Evolutionary conservation across 78 protist genomes (phyloP), one percentile per base, ranked within the genome.

Genomic region (Dictyostelium firmibasis): DNA sequence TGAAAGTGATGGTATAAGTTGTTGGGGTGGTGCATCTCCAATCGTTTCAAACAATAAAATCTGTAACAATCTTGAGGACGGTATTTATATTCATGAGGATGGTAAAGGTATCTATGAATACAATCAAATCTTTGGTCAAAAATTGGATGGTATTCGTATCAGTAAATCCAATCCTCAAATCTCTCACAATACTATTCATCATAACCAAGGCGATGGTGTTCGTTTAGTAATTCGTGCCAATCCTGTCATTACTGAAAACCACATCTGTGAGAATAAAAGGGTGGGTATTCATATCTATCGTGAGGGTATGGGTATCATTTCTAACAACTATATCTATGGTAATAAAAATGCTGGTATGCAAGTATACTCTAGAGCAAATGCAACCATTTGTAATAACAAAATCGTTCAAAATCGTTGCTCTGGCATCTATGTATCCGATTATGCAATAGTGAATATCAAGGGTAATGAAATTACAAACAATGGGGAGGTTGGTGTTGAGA

Each of bases 11-110:
- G 94, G 94, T 31, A 89, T 89, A 1, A 89, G 94, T 35, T 89
- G 94, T 81, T 89, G 94, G 94, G 93, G 94, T 35, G 94, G 94
- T 16, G 94, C 94, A 0, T 70, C 88, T 20, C 94, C 94, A 2
- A 50, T 81, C 2, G 94, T 89, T 10, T 69, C 87, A 27, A 89
- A 89, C 29, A 89, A 89, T 50, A 89, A 89, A 77, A 89, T 89
- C 29, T 89, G 94, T 72, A 64, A 89, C 27, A 89, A 89, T 70
- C 57, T 89, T 0, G 94, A 89, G 33, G 94, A 89, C 50, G 94
- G 94, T 35, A 81, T 89, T 13, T 89, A 89, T 35, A 89, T 89
- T 47, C 94, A 89, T 84, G 86, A 89, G 36, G 94, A 89, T 70
- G 94, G 94, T 16, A 89, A 89, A 60, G 94, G 94, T 50, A 33